A percentile compares a stretch with the other conserved stretches of the same genome.
Conservation (phyloP, 225 moss, liverwort and hornwort species). For the Physcomitrium patens region DNA sequence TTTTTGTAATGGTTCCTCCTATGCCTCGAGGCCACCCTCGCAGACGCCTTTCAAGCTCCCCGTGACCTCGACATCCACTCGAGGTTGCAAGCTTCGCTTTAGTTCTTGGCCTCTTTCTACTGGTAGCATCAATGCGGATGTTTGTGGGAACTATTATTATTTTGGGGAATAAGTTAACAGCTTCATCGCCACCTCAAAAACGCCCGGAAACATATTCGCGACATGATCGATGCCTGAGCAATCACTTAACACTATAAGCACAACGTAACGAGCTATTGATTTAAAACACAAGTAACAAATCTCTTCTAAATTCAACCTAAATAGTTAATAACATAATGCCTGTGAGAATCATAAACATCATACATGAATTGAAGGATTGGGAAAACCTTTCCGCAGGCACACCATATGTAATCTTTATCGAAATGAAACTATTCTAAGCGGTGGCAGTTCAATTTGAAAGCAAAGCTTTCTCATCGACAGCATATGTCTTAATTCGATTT, state of each 20-base stretch:
- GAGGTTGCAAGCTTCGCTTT: no score
- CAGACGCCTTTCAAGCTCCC: constrained; percentile 10
- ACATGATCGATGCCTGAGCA: background rate
- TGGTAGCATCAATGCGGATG: no score
- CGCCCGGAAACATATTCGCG: no score
- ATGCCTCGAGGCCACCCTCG: constrained; percentile 14
- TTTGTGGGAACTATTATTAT: no score
- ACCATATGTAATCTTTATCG: background rate
- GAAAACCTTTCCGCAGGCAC: background rate
- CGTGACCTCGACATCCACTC: background rate
- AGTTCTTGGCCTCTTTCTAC: no score
- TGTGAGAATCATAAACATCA: background rate
- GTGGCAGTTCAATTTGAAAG: no score
- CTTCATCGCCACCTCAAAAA: no score
- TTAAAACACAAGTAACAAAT: background rate
- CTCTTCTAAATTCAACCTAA: background rate
- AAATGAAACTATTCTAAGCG: background rate
- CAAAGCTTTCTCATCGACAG: no score
- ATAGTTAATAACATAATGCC: background rate
- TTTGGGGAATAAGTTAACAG: no score
- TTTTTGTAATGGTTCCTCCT: background rate
- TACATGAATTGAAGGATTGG: background rate
- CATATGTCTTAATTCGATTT: background rate
- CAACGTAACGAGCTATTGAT: background rate
- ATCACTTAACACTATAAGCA: constrained; percentile 12